Percentiles rank a stretch among this genome's conserved stretches.
phyloP scores from a whole-genome alignment of 257 asterid species.

The Verbascum thapsus region DNA sequence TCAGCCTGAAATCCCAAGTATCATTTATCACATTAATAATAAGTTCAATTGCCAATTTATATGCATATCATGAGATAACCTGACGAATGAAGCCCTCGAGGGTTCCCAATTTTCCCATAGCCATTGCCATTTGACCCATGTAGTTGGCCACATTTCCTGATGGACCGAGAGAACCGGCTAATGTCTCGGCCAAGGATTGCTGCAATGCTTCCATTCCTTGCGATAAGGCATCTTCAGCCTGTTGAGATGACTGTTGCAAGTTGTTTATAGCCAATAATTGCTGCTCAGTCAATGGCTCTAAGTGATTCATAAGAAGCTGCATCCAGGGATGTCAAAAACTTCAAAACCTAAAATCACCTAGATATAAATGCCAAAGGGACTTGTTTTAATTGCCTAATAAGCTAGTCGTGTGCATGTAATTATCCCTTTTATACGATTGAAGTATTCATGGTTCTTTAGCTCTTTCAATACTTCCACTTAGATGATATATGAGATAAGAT shows the following conservation, averaged over 20 bases:
- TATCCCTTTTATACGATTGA: too few relatives aligned
- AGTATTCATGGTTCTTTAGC: too few relatives aligned
- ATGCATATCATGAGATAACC: constrained; percentile 39
- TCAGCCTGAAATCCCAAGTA: constrained; percentile 67
- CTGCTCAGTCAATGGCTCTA: constrained; percentile 93
- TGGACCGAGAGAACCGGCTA: constrained; percentile 88
- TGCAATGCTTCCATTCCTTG: constrained; percentile 99
- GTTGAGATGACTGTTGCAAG: constrained; percentile 89
- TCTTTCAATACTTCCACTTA: background rate
- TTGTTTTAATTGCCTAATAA: too few relatives aligned
- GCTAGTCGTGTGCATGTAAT: too few relatives aligned
- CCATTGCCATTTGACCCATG: constrained; percentile 99
- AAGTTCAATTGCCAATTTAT: constrained; percentile 9
- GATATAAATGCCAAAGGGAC: background rate
- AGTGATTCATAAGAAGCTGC: constrained; percentile 84
- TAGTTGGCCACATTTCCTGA: constrained; percentile 90
- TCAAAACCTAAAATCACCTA: background rate
- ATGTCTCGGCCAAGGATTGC: constrained; percentile 84
- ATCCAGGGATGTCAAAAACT: constrained; percentile 28
- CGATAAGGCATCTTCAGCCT: constrained; percentile 90
- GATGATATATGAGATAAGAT: background rate
- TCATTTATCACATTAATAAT: constrained; percentile 6
- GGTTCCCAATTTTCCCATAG: constrained; percentile 92
- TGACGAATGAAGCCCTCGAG: constrained; percentile 95
- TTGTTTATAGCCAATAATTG: constrained; percentile 76